A percentile compares a stretch with the other conserved stretches of the same genome.
Evolutionary conservation across 78 protist genomes (phyloP).

Genomic region (Dictyostelium brefeldianum): DNA sequence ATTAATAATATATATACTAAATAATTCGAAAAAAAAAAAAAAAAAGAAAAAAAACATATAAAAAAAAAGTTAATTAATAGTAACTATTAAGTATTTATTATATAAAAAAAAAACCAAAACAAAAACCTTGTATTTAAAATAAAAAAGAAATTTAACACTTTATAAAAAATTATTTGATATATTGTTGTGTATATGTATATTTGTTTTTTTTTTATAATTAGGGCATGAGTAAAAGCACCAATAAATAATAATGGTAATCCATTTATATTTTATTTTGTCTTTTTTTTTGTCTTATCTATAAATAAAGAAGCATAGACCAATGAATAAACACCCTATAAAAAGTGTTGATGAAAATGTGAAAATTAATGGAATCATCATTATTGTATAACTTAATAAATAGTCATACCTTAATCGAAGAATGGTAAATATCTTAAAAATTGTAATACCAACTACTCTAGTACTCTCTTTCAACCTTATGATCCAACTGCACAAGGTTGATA

Average conservation of each 20-base stretch:
- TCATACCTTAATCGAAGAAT: conserved; percentile 6
- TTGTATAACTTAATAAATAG: neutral
- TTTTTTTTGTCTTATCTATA: too few species aligned
- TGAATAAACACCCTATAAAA: conserved; percentile 21
- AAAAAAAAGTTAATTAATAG: neutral
- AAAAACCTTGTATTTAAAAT: too few species aligned
- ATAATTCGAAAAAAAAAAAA: neutral
- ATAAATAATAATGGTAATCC: too few species aligned
- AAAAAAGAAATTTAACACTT: too few species aligned
- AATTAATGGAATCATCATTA: conserved; percentile 30
- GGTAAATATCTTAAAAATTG: conserved; percentile 26
- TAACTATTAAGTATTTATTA: neutral
- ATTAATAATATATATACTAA: too few species aligned
- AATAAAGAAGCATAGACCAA: conserved; percentile 35
- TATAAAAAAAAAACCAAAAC: neutral
- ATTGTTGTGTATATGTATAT: too few species aligned
- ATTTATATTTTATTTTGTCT: too few species aligned
- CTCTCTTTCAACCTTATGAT: neutral
- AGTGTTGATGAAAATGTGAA: neutral
- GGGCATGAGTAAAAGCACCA: too few species aligned
- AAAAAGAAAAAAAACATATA: neutral
- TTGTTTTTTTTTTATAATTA: too few species aligned
- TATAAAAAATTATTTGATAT: too few species aligned
- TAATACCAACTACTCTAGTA: conserved; percentile 7
- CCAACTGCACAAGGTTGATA: conserved; percentile 49